Evolutionary conservation across 2,329 filamentous ascomycete species (phyloP), one percentile per base, ranked within the genome.

Genomic region (Thermoascus crustaceus): DNA sequence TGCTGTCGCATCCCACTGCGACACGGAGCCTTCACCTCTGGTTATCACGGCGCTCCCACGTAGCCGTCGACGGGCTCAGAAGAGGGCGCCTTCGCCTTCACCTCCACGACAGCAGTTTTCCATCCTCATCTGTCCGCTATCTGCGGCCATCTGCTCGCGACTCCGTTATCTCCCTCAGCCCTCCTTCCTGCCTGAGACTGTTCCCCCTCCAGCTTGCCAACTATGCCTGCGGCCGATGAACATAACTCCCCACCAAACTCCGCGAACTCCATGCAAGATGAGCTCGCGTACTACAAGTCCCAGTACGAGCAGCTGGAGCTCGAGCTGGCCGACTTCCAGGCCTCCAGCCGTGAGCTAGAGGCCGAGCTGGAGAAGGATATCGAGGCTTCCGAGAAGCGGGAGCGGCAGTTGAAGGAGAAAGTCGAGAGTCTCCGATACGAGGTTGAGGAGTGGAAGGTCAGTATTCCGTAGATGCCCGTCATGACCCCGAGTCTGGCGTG

Each of bases 371-470:
- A 98, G 64, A 93, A 88, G 68, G 91, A 98, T 59, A 81, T 98
- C 38, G 89, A 96, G 52, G 82, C 85, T 29, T 88, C 88, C 29
- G 91, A 98, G 70, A 94, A 94, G 68, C 78, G 87, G 51, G 89
- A 96, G 66, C 76, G 87, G 44, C 71, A 79, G 45, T 65, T 95
- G 49, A 81, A 88, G 59, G 82, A 94, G 60, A 94, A 89, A 67
- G 82, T 85, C 1, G 89, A 96, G 61, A 75, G 72, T 23, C 63
- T 94, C 44, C 78, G 75, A 32, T 98, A 86, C 55, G 88, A 96
- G 61, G 88, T 91, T 1, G 87, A 96, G 39, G 91, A 98, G 65
- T 98, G 91, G 91, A 96, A 96, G 80, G 87, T 89, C 68, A 61
- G 75, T 56, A 32, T 23, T 4, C 4, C 21, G 33, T 21, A 7